Percentiles rank a stretch among this genome's conserved stretches.
These are phyloP conservation scores for Coniochaeta sp. DNA, from an alignment of 2,329 filamentous ascomycete genomes.

Conservation along the genomic window DNA sequence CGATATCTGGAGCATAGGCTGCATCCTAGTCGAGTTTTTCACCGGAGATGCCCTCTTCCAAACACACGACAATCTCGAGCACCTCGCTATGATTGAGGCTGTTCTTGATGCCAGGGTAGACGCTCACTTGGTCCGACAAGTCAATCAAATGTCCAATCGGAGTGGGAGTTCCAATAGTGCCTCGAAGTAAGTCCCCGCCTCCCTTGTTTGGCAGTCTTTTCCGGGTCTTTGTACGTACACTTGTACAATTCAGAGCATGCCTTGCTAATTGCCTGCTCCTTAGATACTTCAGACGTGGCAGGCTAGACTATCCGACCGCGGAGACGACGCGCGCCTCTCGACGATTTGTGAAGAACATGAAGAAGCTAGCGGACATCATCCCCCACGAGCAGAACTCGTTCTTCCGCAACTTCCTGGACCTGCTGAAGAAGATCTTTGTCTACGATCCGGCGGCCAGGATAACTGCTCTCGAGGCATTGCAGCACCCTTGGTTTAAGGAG, in stretches of 20 bases:
- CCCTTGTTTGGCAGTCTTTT: not conserved
- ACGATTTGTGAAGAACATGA: conserved; percentile 67
- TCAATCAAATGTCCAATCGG: conserved; percentile 45
- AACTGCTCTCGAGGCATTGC: conserved; percentile 57
- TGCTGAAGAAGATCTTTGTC: conserved; percentile 59
- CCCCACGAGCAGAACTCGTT: conserved; percentile 48
- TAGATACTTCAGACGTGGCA: conserved; percentile 60
- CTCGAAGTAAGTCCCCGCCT: conserved; percentile 50
- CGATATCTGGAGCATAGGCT: conserved; percentile 69
- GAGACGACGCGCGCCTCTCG: conserved; percentile 59
- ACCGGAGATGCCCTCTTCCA: conserved; percentile 66
- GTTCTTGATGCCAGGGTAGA: conserved; percentile 56
- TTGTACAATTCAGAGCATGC: not conserved
- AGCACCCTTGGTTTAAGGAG: conserved; percentile 63
- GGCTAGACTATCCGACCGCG: conserved; percentile 55
- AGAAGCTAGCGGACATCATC: conserved; percentile 57
- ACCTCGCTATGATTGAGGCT: conserved; percentile 67
- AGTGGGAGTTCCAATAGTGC: conserved; percentile 48
- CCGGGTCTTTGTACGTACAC: too few species aligned
- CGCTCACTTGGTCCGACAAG: conserved; percentile 46
- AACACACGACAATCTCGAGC: conserved; percentile 65
- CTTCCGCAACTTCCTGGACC: conserved; percentile 54
- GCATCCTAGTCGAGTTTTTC: conserved; percentile 65
- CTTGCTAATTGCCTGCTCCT: conserved; percentile 11
- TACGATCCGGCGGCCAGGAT: conserved; percentile 60